A percentile compares a stretch with the other conserved stretches of the same genome.
These are phyloP conservation scores for Adansonia madagascariensis DNA, from an alignment of 441 rosid genomes.

Conservation along the genomic window DNA sequence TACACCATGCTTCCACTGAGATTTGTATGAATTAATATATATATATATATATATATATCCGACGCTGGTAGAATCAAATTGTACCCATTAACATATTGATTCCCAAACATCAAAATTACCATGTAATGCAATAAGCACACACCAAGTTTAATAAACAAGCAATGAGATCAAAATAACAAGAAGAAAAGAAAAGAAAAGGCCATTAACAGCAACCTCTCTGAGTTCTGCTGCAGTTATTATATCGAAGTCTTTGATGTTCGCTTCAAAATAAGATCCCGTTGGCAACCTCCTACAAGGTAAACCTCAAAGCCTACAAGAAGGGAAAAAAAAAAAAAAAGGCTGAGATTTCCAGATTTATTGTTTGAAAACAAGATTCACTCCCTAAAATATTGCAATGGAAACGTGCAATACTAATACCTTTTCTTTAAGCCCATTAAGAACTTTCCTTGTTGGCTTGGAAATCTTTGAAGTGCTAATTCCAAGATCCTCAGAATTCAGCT, in stretches of 20 bases:
- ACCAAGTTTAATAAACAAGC: neutral
- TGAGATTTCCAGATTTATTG: neutral
- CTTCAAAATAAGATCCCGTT: conserved; percentile 80
- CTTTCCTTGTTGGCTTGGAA: conserved; percentile 60
- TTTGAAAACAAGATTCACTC: neutral
- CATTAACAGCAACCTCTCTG: conserved; percentile 52
- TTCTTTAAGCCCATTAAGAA: conserved; percentile 67
- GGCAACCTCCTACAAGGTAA: conserved; percentile 92
- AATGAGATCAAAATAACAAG: conserved; percentile 6
- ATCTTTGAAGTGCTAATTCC: conserved; percentile 68
- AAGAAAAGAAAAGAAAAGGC: conserved; percentile 5
- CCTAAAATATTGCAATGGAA: conserved; percentile 14
- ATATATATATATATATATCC: neutral
- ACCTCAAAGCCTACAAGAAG: conserved; percentile 63
- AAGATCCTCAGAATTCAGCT: conserved; percentile 58
- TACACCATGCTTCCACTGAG: neutral
- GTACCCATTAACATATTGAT: neutral
- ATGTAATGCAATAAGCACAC: neutral
- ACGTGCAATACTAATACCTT: conserved; percentile 50
- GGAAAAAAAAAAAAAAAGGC: neutral
- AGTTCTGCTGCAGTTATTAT: conserved; percentile 83
- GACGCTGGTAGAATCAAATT: neutral
- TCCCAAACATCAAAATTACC: neutral
- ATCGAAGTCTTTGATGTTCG: conserved; percentile 76
- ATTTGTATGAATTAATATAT: neutral